Evolutionary conservation across 2,329 filamentous ascomycete species (phyloP).

Genomic region (Nigrograna mackinnonii): DNA sequence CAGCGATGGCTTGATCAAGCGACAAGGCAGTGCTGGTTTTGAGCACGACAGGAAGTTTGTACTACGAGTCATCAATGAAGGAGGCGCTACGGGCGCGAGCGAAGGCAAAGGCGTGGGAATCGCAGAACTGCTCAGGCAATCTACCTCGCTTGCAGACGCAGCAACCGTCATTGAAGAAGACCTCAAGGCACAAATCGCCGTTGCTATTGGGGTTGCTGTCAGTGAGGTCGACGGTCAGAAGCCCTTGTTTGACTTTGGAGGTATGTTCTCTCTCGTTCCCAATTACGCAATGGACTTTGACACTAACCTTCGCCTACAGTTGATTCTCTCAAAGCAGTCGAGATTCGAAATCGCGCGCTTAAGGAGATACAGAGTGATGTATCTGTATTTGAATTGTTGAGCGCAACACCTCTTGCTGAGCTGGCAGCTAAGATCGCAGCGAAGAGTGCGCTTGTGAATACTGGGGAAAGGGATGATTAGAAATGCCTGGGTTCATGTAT

Average conservation of each 20-base stretch:
- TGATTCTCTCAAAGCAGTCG: neutral
- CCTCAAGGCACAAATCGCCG: constrained; percentile 1
- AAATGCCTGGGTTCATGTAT: no score
- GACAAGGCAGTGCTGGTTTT: neutral
- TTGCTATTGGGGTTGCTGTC: constrained; percentile 3
- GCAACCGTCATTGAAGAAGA: constrained; percentile 1
- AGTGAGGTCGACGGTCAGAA: constrained; percentile 1
- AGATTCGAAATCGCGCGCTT: neutral
- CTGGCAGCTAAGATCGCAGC: constrained; percentile 1
- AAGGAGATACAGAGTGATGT: neutral
- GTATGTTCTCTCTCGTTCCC: neutral
- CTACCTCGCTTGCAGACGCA: constrained; percentile 1
- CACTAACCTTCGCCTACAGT: neutral
- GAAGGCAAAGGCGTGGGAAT: neutral
- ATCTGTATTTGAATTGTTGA: constrained; percentile 1
- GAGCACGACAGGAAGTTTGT: constrained; percentile 2
- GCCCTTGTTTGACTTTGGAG: constrained; percentile 4
- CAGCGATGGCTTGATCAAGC: neutral
- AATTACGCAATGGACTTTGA: neutral
- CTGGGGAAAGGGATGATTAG: neutral
- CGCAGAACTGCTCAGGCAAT: neutral
- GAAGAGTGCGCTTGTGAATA: constrained; percentile 1
- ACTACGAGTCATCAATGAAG: neutral
- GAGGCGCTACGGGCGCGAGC: neutral
- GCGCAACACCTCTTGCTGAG: constrained; percentile 1